A percentile compares a stretch with the other conserved stretches of the same genome.
These are phyloP conservation scores for Sugiyamaella marilandica DNA, from an alignment of 805 yeast genomes.

Conservation along the genomic window DNA sequence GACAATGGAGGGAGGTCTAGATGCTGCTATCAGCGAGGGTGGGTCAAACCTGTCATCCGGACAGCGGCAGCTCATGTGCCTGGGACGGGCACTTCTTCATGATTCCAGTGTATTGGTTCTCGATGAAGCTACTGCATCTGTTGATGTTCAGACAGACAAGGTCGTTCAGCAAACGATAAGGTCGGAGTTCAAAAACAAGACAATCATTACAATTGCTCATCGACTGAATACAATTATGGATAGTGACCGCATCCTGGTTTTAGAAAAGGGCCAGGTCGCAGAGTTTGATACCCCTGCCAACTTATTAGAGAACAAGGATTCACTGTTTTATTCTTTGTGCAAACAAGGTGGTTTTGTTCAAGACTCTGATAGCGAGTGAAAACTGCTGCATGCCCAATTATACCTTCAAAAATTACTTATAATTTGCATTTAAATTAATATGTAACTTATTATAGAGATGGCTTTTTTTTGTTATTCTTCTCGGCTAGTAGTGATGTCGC, in stretches of 20 bases:
- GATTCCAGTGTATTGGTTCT: conserved; percentile 63
- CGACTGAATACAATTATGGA: conserved; percentile 77
- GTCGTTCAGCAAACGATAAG: conserved; percentile 74
- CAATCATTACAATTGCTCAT: conserved; percentile 82
- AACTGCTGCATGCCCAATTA: neutral
- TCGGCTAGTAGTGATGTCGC: too few relatives aligned
- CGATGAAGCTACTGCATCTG: conserved; percentile 80
- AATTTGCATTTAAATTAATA: neutral
- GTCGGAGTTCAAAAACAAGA: conserved; percentile 56
- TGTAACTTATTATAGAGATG: too few relatives aligned
- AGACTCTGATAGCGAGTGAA: conserved; percentile 16
- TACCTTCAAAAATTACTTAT: neutral
- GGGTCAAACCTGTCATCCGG: conserved; percentile 79
- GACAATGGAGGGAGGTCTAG: conserved; percentile 43
- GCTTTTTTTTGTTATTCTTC: too few relatives aligned
- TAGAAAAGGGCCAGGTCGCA: conserved; percentile 61
- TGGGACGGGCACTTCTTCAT: conserved; percentile 72
- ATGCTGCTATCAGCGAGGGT: conserved; percentile 56
- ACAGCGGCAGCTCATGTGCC: conserved; percentile 73
- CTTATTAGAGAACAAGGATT: conserved; percentile 58
- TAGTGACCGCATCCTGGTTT: conserved; percentile 65
- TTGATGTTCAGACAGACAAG: conserved; percentile 73
- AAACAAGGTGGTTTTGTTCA: conserved; percentile 65
- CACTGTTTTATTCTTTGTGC: conserved; percentile 76
- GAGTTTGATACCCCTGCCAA: conserved; percentile 69